phyloP scores from a whole-genome alignment of 2,329 filamentous ascomycete genomes.

The Beauveria medogensis region DNA sequence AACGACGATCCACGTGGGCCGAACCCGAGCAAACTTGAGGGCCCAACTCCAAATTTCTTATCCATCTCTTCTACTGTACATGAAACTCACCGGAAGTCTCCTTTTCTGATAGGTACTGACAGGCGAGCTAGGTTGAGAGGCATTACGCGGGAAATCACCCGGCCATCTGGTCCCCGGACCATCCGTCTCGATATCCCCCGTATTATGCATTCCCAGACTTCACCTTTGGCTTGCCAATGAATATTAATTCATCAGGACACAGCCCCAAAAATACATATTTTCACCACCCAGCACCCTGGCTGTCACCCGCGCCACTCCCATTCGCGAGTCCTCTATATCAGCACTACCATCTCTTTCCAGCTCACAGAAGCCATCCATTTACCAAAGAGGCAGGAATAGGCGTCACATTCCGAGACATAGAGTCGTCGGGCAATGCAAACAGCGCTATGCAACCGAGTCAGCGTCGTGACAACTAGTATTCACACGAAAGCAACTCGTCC shows the following conservation, averaged over 20 bases:
- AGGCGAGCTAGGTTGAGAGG: not conserved
- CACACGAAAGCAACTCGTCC: constrained; percentile 10
- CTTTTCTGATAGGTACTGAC: not conserved
- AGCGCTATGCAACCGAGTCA: not conserved
- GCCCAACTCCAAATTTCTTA: not conserved
- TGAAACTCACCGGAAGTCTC: not conserved
- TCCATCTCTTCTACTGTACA: not conserved
- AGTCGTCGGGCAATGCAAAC: not conserved
- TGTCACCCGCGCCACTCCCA: not conserved
- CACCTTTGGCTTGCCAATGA: not conserved
- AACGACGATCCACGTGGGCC: not conserved
- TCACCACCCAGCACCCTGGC: not conserved
- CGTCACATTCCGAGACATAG: not conserved
- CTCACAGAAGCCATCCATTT: not conserved
- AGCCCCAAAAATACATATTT: not conserved
- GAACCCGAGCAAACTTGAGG: not conserved
- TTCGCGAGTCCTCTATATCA: not conserved
- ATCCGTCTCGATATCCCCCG: not conserved
- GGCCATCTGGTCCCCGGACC: not conserved
- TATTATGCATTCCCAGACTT: not conserved
- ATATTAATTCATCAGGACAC: not conserved
- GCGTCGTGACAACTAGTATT: constrained; percentile 11
- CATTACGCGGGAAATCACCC: not conserved
- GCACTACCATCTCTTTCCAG: not conserved
- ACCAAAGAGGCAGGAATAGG: not conserved